Evolutionary conservation across 2,329 filamentous ascomycete species (phyloP).

Genomic region (Sporothrix phasma): DNA sequence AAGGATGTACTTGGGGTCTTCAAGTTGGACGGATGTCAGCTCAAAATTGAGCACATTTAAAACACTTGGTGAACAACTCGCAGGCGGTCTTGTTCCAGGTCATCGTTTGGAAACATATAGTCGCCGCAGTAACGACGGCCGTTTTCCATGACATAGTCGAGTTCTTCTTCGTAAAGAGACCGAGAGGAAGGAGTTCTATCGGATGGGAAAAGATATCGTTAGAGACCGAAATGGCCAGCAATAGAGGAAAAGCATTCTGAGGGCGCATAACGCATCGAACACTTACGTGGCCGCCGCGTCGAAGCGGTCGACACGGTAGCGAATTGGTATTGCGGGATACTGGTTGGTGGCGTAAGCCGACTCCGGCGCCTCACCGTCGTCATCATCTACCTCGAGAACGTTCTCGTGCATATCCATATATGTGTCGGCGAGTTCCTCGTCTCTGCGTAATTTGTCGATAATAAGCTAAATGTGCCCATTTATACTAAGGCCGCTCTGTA

Average conservation of each 20-base stretch:
- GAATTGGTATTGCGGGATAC: constrained; percentile 29
- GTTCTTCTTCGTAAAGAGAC: constrained; percentile 26
- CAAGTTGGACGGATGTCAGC: constrained; percentile 27
- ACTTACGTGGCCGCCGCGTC: constrained; percentile 34
- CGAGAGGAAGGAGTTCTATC: constrained; percentile 26
- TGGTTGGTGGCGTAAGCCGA: constrained; percentile 35
- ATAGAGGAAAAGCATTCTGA: neutral
- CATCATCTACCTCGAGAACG: constrained; percentile 20
- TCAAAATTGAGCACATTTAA: constrained; percentile 26
- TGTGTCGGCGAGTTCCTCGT: neutral
- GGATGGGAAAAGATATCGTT: neutral
- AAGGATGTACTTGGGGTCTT: constrained; percentile 36
- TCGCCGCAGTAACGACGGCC: constrained; percentile 50
- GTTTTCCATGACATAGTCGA: constrained; percentile 45
- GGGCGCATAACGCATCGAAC: neutral
- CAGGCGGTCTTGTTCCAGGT: constrained; percentile 36
- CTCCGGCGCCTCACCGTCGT: constrained; percentile 23
- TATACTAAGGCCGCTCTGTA: neutral
- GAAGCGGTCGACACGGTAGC: constrained; percentile 29
- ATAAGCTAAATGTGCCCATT: neutral
- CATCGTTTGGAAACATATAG: constrained; percentile 52
- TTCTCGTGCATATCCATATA: neutral
- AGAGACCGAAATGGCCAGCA: neutral
- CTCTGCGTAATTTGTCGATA: neutral
- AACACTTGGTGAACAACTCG: constrained; percentile 27